Base-by-base conservation (phyloP, 2,329 filamentous ascomycete species). In the Penicillium sp. region DNA sequence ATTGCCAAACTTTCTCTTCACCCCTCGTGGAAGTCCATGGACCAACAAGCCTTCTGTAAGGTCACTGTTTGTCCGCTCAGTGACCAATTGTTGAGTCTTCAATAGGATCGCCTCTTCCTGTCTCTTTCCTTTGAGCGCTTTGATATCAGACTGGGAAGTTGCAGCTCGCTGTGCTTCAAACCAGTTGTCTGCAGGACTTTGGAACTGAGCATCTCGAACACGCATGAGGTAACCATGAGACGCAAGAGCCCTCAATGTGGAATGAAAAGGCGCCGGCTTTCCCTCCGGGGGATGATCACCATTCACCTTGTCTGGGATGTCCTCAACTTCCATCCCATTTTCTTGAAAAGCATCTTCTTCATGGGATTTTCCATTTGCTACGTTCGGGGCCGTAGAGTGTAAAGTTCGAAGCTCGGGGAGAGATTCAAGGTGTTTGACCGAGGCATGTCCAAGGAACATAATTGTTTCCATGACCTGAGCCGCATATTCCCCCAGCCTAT, bases 381-480 rank as follows among this genome's bases (percentile, higher is more conserved):
- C 57, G 37, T 63, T 60, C 12, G 49, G 18, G n/a, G 49, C 15
- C 2, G n/a, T 39, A 11, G 41, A 16, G 2, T 36, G 37, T 30
- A 50, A 37, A 11, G 61, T 38, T 32, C 43, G 45, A 29, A 67
- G 52, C 29, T 67, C 61, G 2, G 64, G 59, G 8, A 66, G 50
- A 5, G 46, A 58, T 41, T 69, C 62, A 15, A 75, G 64, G 47
- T 74, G 64, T 32, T 60, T 59, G 31, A 73, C 61, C 43, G 67
- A 80, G 18, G 83, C 82, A 65, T 92, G 84, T 1, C 90, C 90
- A 12, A 89, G 73, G 38, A 82, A 73, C 43, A 94, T 68, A 28
- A 95, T 68, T 18, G 82, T 83, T 51, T 85, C 79, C 42, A 92
- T 75, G 26, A 95, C 72, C 44, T 81, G 78, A 39, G 80, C 78